phyloP scores from a whole-genome alignment of 2,329 filamentous ascomycete genomes.

The Botrytis elliptica region DNA sequence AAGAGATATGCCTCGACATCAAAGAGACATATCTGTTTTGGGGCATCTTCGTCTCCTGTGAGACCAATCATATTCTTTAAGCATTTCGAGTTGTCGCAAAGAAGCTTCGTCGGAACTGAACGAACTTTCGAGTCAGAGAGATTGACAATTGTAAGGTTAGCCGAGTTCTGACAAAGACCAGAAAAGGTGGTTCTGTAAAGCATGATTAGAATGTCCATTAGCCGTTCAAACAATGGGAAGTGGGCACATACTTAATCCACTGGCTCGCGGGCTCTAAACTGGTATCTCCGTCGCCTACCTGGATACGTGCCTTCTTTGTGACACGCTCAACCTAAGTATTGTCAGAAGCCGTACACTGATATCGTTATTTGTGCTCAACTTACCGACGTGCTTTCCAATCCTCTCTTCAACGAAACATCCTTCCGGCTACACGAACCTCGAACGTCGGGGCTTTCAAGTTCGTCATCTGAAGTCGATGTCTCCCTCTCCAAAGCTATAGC shows the following conservation, averaged over 20 bases:
- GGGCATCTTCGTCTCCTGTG: background rate
- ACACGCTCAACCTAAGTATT: background rate
- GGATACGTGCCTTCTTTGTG: background rate
- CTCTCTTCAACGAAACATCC: background rate
- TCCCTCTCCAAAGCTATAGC: constrained; percentile 10
- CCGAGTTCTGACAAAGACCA: background rate
- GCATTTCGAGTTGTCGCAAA: constrained; percentile 10
- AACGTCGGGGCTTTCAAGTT: background rate
- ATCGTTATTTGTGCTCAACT: background rate
- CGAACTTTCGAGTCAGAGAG: background rate
- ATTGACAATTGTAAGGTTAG: background rate
- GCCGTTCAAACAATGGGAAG: background rate
- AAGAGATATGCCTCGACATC: constrained; percentile 12
- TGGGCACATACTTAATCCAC: constrained; percentile 3
- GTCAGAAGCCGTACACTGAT: background rate
- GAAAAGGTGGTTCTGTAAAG: background rate
- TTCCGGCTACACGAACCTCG: background rate
- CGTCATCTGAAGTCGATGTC: background rate
- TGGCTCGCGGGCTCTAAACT: background rate
- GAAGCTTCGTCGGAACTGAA: constrained; percentile 4
- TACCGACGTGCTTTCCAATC: background rate
- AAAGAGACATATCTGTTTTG: background rate
- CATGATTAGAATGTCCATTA: background rate
- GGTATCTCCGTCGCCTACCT: background rate
- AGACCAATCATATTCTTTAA: background rate